phyloP scores from a whole-genome alignment of 2,329 filamentous ascomycete species.

The Fusarium gaditjirri region DNA sequence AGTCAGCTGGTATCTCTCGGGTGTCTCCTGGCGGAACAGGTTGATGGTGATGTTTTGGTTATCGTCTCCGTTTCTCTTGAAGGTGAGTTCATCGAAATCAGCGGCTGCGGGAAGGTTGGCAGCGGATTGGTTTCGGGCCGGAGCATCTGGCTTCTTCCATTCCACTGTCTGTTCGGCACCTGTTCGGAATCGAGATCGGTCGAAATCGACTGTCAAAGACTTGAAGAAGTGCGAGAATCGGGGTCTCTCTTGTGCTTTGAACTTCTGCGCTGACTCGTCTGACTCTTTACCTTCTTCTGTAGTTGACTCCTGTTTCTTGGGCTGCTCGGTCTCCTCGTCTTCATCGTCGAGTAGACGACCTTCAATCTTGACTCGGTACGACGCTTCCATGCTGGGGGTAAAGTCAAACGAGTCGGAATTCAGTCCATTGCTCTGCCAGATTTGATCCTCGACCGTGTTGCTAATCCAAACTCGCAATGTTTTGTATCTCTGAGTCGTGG shows the following conservation, averaged over 20 bases:
- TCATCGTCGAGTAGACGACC: slow-evolving; percentile 82
- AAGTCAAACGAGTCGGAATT: slow-evolving; percentile 85
- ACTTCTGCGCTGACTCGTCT: slow-evolving; percentile 48
- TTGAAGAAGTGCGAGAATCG: slow-evolving; percentile 85
- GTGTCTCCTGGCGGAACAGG: slow-evolving; percentile 83
- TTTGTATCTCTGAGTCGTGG: slow-evolving; percentile 70
- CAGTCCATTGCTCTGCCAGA: slow-evolving; percentile 81
- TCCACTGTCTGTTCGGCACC: slow-evolving; percentile 72
- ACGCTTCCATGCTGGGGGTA: slow-evolving; percentile 78
- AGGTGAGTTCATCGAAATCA: slow-evolving; percentile 91
- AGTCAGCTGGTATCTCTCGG: slow-evolving; percentile 85
- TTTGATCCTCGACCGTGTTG: slow-evolving; percentile 93
- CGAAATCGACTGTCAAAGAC: slow-evolving; percentile 78
- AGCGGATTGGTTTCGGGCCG: slow-evolving; percentile 59
- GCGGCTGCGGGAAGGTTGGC: slow-evolving; percentile 64
- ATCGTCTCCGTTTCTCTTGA: slow-evolving; percentile 91
- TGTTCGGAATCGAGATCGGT: slow-evolving; percentile 68
- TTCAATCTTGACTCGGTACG: slow-evolving; percentile 92
- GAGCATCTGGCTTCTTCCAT: slow-evolving; percentile 84
- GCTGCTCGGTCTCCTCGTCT: slow-evolving; percentile 65
- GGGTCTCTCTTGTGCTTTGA: slow-evolving; percentile 56
- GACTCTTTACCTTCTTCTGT: slow-evolving; percentile 45
- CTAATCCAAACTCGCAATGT: slow-evolving; percentile 94
- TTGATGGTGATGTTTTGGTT: slow-evolving; percentile 93
- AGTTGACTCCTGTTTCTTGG: slow-evolving; percentile 54